Base-by-base conservation (phyloP, 768 basidiomycete species). In the Panaeolus papilionaceus region DNA sequence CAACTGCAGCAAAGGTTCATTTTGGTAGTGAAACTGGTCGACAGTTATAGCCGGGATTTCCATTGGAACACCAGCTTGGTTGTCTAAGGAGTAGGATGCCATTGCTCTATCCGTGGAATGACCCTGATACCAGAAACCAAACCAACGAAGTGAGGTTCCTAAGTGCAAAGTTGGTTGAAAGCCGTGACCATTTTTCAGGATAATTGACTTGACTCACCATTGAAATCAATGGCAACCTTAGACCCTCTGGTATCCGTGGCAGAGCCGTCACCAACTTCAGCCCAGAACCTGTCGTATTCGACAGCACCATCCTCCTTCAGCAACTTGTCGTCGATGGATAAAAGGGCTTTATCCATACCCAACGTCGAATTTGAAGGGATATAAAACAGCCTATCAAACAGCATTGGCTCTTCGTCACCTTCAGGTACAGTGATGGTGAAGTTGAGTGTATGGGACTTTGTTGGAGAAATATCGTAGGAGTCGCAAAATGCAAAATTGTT, bases 111-210 rank as follows among this genome's bases (percentile, higher is more conserved):
- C 8, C 47, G 0, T 51, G n/a, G n/a, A 20, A 18, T n/a, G 47
- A 26, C 8, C 8, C 20, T 23, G n/a, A 3, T 12, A 33, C 20
- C 26, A 51, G 1, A 51, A 51, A 23, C 20, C 26, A 26, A 23
- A 51, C 47, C n/a, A 51, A 18, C 47, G 47, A 51, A 51, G n/a
- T 23, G 47, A 20, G 47, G 47, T 51, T 8, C 47, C 47, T 51
- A 51, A 7, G 26, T 4, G 23, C 9, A 51, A 51, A 9, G 23
- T 7, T 10, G 11, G 12, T 7, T 51, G 23, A 20, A 9, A 8
- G 18, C 47, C 10, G 8, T 23, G 12, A 9, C 1, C 6, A 18
- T 6, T 23, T 23, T 8, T 26, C 2, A 47, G 20, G 45, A 20
- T 9, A 9, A 51, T 51, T 23, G 8, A 9, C 9, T 51, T 1